Evolutionary conservation across 768 basidiomycete genomes (phyloP), one percentile per base, ranked within the genome.

Genomic region (Xerocomellus dryophilus): DNA sequence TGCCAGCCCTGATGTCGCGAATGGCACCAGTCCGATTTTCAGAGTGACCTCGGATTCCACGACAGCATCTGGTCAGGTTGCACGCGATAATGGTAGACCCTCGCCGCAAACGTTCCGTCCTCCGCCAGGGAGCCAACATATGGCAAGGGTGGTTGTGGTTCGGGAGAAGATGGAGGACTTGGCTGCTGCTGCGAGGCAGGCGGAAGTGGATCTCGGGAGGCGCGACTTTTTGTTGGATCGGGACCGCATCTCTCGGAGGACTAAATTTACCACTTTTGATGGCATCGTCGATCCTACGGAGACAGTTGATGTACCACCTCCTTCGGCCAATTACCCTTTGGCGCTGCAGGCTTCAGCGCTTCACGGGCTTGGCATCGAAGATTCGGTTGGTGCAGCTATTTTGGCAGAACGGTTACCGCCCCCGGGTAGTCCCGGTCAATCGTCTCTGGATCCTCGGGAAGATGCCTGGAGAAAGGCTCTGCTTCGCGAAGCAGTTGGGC

Each of bases 271-370:
- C 48, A 59, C 65, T n/a, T 68, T 78, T 57, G 78, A 82, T 64
- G 75, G 83, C 61, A 77, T 88, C 50, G 84, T 92, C 61, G 90
- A 93, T 70, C 90, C 90, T 11, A 93, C 90, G 23, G 91, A 92
- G 62, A 80, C 80, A 23, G 90, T 93, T 34, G 90, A 93, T 64
- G 66, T 92, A 32, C 90, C 90, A 0, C 83, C 78, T 6, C 85
- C 83, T 7, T 82, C 85, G 34, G 74, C 84, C 35, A 76, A 76
- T 34, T 89, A 88, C 64, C 85, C 84, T 1, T 86, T 91, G 60
- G 81, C 85, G 7, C 80, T 87, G 36, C 89, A 90, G 64, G 80
- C 89, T 23, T 88, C 89, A 50, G 85, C 84, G 15, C 61, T 85
- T 46, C 82, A 84, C 61, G 88, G 85, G 15, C 71, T 91, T 61